phyloP scores from a whole-genome alignment of 2,329 filamentous ascomycete species.

The Trichoderma sp. region DNA sequence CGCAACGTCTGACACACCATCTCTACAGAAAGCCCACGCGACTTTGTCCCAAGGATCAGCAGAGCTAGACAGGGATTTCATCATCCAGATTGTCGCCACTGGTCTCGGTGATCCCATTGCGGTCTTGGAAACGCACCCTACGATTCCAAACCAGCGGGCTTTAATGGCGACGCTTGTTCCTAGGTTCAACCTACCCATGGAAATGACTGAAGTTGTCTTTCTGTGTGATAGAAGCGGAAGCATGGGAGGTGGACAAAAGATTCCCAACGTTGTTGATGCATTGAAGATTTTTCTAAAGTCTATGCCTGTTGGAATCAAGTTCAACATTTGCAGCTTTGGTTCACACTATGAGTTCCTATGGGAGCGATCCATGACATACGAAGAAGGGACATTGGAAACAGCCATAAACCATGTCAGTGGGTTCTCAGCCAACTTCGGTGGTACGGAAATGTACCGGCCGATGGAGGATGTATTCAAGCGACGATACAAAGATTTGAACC shows the following conservation, averaged over 20 bases:
- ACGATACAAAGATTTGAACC: conserved; percentile 45
- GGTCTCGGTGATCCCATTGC: conserved; percentile 60
- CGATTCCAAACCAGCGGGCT: conserved; percentile 58
- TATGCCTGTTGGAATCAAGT: conserved; percentile 59
- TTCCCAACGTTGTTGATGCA: conserved; percentile 52
- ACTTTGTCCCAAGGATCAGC: conserved; percentile 52
- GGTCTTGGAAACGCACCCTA: conserved; percentile 63
- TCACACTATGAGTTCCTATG: conserved; percentile 45
- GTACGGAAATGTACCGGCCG: conserved; percentile 51
- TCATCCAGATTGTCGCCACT: conserved; percentile 61
- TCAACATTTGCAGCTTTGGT: conserved; percentile 71
- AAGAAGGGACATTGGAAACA: conserved; percentile 40
- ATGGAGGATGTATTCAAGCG: conserved; percentile 43
- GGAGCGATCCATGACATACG: conserved; percentile 45
- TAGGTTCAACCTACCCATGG: conserved; percentile 59
- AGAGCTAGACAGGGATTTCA: conserved; percentile 62
- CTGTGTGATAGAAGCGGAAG: conserved; percentile 70
- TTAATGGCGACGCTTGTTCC: conserved; percentile 71
- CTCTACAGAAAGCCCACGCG: conserved; percentile 59
- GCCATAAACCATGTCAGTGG: conserved; percentile 42
- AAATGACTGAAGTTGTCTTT: conserved; percentile 64
- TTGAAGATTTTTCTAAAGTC: conserved; percentile 65
- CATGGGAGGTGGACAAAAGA: conserved; percentile 50
- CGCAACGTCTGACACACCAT: conserved; percentile 44
- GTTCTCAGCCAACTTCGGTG: conserved; percentile 49